Percentiles rank a stretch among this genome's conserved stretches.
phyloP scores from a whole-genome alignment of 495 filamentous ascomycete species.

The Echria macrotheca region DNA sequence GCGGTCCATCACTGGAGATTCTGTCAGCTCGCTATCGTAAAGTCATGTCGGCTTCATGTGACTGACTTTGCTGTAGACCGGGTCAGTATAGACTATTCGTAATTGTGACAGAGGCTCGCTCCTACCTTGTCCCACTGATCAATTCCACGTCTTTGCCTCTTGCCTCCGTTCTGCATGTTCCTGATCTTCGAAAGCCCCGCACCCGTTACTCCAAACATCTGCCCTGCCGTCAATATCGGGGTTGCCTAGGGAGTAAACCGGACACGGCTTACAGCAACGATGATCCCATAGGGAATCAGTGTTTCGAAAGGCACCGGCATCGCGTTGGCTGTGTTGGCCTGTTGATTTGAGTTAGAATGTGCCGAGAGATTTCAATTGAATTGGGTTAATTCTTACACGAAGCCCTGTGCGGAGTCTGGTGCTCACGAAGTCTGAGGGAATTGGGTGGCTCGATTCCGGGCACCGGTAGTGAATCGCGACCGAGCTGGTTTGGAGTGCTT shows the following conservation, averaged over 20 bases:
- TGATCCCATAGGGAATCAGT: conserved; percentile 88
- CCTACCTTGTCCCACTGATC: conserved; percentile 93
- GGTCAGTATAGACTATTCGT: conserved; percentile 25
- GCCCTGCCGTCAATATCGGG: conserved; percentile 8
- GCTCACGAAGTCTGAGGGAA: conserved; percentile 12
- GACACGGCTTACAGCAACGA: conserved; percentile 69
- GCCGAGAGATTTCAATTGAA: not conserved
- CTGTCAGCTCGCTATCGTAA: too few species aligned
- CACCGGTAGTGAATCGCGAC: conserved; percentile 7
- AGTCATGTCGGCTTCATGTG: too few species aligned
- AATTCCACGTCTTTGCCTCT: conserved; percentile 72
- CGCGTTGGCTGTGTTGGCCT: conserved; percentile 31
- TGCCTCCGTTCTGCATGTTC: conserved; percentile 79
- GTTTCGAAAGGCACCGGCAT: conserved; percentile 98
- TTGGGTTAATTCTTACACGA: conserved; percentile 16
- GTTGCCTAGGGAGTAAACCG: too few species aligned
- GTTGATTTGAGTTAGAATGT: conserved; percentile 16
- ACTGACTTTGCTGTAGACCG: conserved; percentile 70
- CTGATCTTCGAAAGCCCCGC: conserved; percentile 67
- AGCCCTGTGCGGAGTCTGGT: conserved; percentile 13
- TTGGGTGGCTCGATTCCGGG: too few species aligned
- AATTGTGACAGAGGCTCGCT: conserved; percentile 29
- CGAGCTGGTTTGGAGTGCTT: not conserved
- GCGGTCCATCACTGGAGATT: conserved; percentile 97
- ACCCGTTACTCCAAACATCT: conserved; percentile 91